Evolutionary conservation across 768 basidiomycete species (phyloP).

Genomic region (Pulveroboletus sp.): DNA sequence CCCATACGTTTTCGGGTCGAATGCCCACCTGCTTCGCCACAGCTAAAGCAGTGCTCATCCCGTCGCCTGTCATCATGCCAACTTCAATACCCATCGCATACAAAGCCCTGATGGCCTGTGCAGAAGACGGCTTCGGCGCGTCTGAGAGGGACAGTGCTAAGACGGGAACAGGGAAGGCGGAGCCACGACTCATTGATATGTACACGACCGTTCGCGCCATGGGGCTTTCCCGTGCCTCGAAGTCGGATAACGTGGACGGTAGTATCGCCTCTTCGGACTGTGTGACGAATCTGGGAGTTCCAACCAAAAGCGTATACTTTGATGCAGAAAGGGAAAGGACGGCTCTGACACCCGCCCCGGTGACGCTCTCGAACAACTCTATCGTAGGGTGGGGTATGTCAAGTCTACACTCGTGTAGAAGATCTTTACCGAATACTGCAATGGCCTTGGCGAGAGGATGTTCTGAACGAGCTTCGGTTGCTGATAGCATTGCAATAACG

Average conservation of each 20-base stretch:
- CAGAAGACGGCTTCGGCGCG: conserved; percentile 78
- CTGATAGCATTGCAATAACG: conserved; percentile 76
- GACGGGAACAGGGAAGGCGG: conserved; percentile 48
- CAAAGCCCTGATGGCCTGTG: conserved; percentile 75
- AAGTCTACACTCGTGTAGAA: conserved; percentile 40
- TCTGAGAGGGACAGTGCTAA: conserved; percentile 86
- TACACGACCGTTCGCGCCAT: conserved; percentile 84
- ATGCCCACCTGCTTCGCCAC: conserved; percentile 92
- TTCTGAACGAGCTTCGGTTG: conserved; percentile 88
- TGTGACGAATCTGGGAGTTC: conserved; percentile 68
- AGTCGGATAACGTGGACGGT: conserved; percentile 54
- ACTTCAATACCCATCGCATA: conserved; percentile 89
- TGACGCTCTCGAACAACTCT: conserved; percentile 77
- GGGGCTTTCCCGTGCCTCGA: conserved; percentile 65
- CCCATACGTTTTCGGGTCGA: conserved; percentile 74
- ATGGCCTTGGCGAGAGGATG: conserved; percentile 96
- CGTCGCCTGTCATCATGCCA: conserved; percentile 92
- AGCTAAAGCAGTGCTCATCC: conserved; percentile 77
- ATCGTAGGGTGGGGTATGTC: conserved; percentile 51
- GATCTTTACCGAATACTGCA: conserved; percentile 71
- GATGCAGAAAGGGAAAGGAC: conserved; percentile 48
- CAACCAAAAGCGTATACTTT: conserved; percentile 62
- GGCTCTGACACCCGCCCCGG: conserved; percentile 86
- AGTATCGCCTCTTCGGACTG: conserved; percentile 49
- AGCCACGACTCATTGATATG: conserved; percentile 55